Base-by-base conservation (phyloP, 108 stramenopile species). In the Skeletonema menzelii region DNA sequence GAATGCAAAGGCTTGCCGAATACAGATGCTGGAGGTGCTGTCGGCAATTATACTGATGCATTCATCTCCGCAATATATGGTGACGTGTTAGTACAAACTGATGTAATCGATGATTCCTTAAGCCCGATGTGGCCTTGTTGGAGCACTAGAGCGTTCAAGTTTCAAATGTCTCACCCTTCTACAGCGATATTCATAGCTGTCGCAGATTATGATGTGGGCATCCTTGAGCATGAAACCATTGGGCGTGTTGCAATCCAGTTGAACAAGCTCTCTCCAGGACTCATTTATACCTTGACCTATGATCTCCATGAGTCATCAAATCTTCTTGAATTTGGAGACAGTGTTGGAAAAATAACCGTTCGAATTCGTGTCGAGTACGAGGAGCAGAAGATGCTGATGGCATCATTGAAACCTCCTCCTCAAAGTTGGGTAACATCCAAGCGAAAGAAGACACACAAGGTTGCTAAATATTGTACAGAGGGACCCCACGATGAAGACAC, bases 91-190 rank as follows among this genome's bases (percentile, higher is more conserved):
- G 85, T 84, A 5, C 72, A 87, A 44, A 85, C 87, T 8, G 80
- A 84, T 40, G 82, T 88, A 0, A 88, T 92, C 42, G 65, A 88
- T 37, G 91, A 92, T 63, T 80, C 75, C 35, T 35, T 88, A 0
- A 81, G 82, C 28, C 91, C 91, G 0, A 82, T 83, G 34, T 92
- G 87, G 88, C 46, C 88, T 47, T 88, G 87, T 22, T 92, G 91
- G 91, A 84, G 87, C 5, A 79, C 85, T 35, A 66, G 91, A 20
- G 88, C 91, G 0, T 92, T 87, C 59, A 65, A 72, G 17, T 87
- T 92, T 20, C 71, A 76, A 13, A 87, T 86, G 64, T 79, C 76
- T 20, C 87, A 90, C 55, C 88, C 91, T 13, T 75, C 84, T 31
- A 73, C 76, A 35, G 71, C 75, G 34, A 44, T 90, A 19, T 87